A percentile compares a stretch with the other conserved stretches of the same genome.
Evolutionary conservation across 352 stramenopile species (phyloP).

Genomic region (Phytophthora vignae): DNA sequence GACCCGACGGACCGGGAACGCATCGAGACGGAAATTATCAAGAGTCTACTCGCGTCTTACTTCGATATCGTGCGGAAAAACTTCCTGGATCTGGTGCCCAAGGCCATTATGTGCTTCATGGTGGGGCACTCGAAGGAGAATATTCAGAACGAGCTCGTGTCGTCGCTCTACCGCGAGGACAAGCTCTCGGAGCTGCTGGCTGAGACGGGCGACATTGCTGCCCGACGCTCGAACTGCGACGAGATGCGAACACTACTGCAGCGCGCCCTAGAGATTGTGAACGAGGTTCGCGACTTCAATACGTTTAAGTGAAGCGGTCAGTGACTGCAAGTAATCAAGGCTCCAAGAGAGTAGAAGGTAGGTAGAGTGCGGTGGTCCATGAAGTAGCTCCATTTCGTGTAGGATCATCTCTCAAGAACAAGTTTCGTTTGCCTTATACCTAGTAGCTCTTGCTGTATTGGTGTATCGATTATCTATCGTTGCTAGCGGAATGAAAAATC

Average conservation of each 20-base stretch:
- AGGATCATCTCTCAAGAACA: conserved; percentile 12
- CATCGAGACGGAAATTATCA: conserved; percentile 99
- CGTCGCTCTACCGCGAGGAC: conserved; percentile 96
- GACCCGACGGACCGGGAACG: conserved; percentile 96
- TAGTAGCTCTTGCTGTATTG: neutral
- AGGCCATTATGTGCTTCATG: conserved; percentile 99
- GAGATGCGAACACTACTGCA: conserved; percentile 97
- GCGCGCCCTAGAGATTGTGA: conserved; percentile 97
- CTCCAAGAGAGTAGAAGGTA: conserved; percentile 20
- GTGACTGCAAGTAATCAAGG: conserved; percentile 1
- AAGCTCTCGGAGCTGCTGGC: conserved; percentile 96
- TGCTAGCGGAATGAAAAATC: conserved; percentile 20
- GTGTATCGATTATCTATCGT: conserved; percentile 2
- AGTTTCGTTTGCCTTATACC: conserved; percentile 25
- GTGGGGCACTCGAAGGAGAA: conserved; percentile 95
- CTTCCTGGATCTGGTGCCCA: conserved; percentile 99
- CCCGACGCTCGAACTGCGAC: conserved; percentile 94
- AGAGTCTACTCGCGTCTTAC: conserved; percentile 96
- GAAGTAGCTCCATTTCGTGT: neutral
- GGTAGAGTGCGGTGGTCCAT: neutral
- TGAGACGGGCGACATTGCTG: conserved; percentile 95
- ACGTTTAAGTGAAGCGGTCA: conserved; percentile 91
- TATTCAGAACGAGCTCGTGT: conserved; percentile 98
- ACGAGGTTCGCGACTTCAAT: conserved; percentile 99
- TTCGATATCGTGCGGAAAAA: conserved; percentile 99